Base-by-base conservation (phyloP, 768 basidiomycete species). In the Xerocomus potaroensis region DNA sequence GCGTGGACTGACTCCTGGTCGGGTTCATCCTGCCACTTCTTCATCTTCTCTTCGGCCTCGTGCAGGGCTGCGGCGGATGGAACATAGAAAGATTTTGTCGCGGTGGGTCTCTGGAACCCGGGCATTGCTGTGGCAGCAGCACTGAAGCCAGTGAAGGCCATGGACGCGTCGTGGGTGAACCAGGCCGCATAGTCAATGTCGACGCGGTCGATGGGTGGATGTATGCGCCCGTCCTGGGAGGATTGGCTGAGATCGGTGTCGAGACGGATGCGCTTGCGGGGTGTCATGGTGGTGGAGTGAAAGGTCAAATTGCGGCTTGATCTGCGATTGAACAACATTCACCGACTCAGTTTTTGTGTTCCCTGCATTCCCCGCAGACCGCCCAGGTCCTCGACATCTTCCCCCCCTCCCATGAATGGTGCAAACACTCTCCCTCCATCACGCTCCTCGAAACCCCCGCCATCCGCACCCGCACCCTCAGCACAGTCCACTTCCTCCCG, bases 211-310 rank as follows among this genome's bases (percentile, higher is more conserved):
- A 80, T n/a, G n/a, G n/a, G n/a, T n/a, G n/a, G n/a, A n/a, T n/a
- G n/a, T n/a, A n/a, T n/a, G n/a, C n/a, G n/a, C n/a, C n/a, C n/a
- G n/a, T n/a, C n/a, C n/a, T n/a, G n/a, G n/a, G n/a, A n/a, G n/a
- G n/a, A n/a, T 73, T 69, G 50, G 84, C 83, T 50, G 81, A 83
- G 18, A 78, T 78, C 1, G 84, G 83, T 1, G 83, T 84, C 0
- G 83, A 82, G 72, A 33, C 84, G 72, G 53, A 77, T 77, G 18
- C 79, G 72, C 64, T 87, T 87, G 32, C 70, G 68, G 9, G 68
- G 5, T 76, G 78, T 33, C 57, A 43, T 41, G 30, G 21, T 31
- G 30, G 31, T 8, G 27, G 12, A n/a, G 24, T 9, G 7, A 31
- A n/a, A 26, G 16, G 37, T 38, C 37, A 38, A 38, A 38, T 38